Base-by-base conservation (phyloP, 306 rosid species). In the Albizia julibrissin region DNA sequence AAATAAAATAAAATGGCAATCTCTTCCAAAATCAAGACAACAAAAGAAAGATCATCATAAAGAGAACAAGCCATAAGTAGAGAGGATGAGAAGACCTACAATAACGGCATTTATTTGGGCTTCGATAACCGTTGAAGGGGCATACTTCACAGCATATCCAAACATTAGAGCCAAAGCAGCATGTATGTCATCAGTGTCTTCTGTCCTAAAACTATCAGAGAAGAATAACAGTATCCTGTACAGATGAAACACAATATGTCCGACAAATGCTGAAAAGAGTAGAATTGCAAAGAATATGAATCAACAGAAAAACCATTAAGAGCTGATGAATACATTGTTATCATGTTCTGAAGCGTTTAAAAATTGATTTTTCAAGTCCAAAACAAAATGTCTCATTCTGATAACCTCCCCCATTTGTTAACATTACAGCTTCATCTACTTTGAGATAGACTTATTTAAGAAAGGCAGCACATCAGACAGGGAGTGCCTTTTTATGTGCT, bases 161-260 rank as follows among this genome's bases (percentile, higher is more conserved):
- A 91, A 95, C 99, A 95, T 95, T 59, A 95, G 85, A 34, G 99
- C 99, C 87, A 95, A 88, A 85, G 97, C 99, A 88, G 98, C 99
- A 87, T 95, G 97, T 81, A 91, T 89, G 81, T 95, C 99, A 81
- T 95, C 99, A 61, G 97, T 91, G 69, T 91, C 99, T 78, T 91
- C 99, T 12, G 92, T 82, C 88, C 81, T 91, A 85, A 84, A 90
- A 88, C 87, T 89, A 76, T 95, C 98, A 4, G 99, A 90, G 87
- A 95, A 93, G 81, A 93, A 54, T 49, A 98, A 91, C 76, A 95
- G 73, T 88, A 93, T 88, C 91, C 99, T 95, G 91, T 89, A 82
- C 76, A 79, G 56, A 78, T 29, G 75, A 81, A 87, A 85, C 77
- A 82, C 77, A 74, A 83, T 47, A 82, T 78, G 64, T 79, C 79